Evolutionary conservation across 2,329 filamentous ascomycete species (phyloP).

Genomic region (Podosphaera aphanis): DNA sequence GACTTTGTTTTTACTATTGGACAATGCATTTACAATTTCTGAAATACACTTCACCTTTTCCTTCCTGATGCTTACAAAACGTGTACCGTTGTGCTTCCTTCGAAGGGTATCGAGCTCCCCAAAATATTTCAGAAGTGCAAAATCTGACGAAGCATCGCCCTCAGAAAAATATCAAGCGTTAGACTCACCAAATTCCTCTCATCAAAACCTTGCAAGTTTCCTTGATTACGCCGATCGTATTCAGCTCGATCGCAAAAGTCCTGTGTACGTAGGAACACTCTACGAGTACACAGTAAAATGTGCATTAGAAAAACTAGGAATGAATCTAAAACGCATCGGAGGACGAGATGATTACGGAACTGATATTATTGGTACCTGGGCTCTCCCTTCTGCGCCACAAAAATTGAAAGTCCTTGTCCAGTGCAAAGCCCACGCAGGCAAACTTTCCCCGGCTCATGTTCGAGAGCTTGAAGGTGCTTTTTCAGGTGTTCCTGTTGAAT

Average conservation of each 20-base stretch:
- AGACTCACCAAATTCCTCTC: constrained; percentile 19
- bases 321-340: constrained; percentile 41
- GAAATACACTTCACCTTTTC: no score
- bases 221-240: constrained; percentile 33
- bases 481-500: constrained; percentile 46
- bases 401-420: constrained; percentile 31
- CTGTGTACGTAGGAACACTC: constrained; percentile 46
- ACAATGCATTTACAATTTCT: no score
- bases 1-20: no score
- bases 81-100: no score
- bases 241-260: constrained; percentile 29
- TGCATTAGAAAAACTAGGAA: constrained; percentile 34
- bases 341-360: constrained; percentile 46
- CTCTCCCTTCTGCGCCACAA: constrained; percentile 22
- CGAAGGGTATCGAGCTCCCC: no score
- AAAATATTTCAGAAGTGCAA: no score
- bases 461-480: constrained; percentile 68
- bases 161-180: no score
- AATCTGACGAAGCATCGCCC: no score
- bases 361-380: constrained; percentile 52
- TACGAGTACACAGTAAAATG: constrained; percentile 49
- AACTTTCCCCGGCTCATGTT: constrained; percentile 31
- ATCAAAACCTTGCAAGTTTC: constrained; percentile 42
- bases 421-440: constrained; percentile 39
- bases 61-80: no score